Percentiles rank a stretch among this genome's conserved stretches.
phyloP scores from a whole-genome alignment of 164 flowering plant species.

The Kalanchoe fedtschenkoi region DNA sequence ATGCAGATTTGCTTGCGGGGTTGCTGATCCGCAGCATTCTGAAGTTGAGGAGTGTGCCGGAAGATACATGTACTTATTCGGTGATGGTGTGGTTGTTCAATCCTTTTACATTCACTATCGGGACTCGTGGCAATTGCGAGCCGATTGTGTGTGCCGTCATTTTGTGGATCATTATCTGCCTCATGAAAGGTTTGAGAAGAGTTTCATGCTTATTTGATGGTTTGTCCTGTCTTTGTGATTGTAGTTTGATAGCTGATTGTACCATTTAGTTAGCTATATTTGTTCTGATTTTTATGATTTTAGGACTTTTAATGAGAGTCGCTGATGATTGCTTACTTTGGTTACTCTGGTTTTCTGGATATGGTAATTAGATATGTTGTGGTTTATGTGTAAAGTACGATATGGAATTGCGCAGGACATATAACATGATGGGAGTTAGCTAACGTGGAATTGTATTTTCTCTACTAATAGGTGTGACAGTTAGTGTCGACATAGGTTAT shows the following conservation, averaged over 20 bases:
- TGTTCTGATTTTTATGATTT: neutral
- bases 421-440: too few relatives aligned
- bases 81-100: conserved; percentile 83
- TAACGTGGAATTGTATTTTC: too few relatives aligned
- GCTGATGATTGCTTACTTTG: neutral
- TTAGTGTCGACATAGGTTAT: neutral
- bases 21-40: conserved; percentile 48
- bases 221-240: neutral
- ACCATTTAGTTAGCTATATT: neutral
- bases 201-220: neutral
- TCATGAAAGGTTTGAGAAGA: conserved; percentile 57
- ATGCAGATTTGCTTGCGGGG: conserved; percentile 79
- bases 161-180: conserved; percentile 72
- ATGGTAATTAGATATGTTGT: neutral
- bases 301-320: neutral
- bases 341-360: neutral
- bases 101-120: conserved; percentile 96
- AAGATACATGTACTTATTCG: conserved; percentile 38
- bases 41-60: conserved; percentile 73
- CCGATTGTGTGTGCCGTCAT: conserved; percentile 83
- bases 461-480: neutral
- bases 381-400: neutral
- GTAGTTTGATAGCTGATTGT: neutral
- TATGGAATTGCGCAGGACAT: neutral
- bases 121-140: conserved; percentile 96